Evolutionary conservation across 179 eudicot genomes (phyloP), one percentile per base, ranked within the genome.

Genomic region (Spergularia azorica): DNA sequence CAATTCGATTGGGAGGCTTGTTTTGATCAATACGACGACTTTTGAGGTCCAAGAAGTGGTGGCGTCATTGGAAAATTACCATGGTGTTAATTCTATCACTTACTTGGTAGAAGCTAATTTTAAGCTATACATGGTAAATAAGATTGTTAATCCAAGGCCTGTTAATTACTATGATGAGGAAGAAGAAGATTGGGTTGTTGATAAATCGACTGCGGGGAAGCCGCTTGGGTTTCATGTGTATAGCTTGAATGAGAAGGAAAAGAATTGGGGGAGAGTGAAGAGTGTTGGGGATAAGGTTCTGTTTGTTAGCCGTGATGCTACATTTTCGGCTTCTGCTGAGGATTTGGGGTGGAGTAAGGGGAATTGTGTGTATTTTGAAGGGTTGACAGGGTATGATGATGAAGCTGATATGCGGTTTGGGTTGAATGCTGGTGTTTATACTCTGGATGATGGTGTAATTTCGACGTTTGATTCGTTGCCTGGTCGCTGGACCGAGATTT

Each of bases 401-500:
- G 79, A 71, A 9, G 83, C 79, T 63, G 83, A 80, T 60, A 50
- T 76, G 83, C 57, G 36, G 56, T 80, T 76, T 41, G 80, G 77
- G 80, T 65, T 80, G 67, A 81, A 72, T 72, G 80, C 77, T 9
- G 84, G 80, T 9, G 80, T 81, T 60, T 81, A 77, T 54, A 76
- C 13, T 3, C 36, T 81, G 18, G 84, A 77, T 16, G 65, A 77
- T 52, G 59, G 39, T 39, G 60, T 18, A 38, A 52, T 81, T 59
- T 0, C 58, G 51, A 67, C 64, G 6, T 67, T 77, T 77, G 63
- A 26, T 48, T 66, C 74, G 38, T 38, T 16, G 41, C 14, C 9
- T 36, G 70, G 46, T 67, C 72, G n/a, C 54, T 38, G 70, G 64
- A 52, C 84, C 0, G 50, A 50, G 51, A 77, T 72, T 41, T 81